Base-by-base conservation (phyloP, 257 asterid genomes). In the Nicotiana benthamiana region DNA sequence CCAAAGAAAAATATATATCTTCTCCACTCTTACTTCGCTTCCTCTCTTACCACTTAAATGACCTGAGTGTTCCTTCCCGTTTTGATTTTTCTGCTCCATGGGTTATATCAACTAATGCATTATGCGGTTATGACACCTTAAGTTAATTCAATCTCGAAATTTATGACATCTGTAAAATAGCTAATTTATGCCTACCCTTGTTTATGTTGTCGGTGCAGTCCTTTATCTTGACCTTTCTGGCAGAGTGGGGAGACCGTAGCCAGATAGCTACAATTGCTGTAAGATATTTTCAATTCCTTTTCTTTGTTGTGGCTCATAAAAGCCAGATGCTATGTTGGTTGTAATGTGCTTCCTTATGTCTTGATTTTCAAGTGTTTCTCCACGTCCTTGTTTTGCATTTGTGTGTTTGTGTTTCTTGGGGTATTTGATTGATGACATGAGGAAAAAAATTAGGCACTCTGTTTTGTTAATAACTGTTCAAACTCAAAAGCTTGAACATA, bases 201-300 rank as follows among this genome's bases (percentile, higher is more conserved):
- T 65, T 66, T 48, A 46, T 57, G 51, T 64, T 84, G 53, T 59
- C 61, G 17, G 11, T 85, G 89, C 97, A 94, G 97, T 87, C 98
- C 52, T 94, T 92, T 78, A 91, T 94, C 63, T 88, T 94, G 92
- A 94, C 97, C 65, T 94, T 94, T 86, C 85, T 93, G 85, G 98
- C 98, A 9, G 98, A 94, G 82, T 94, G 98, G 98, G 98, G 98
- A 27, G 98, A 94, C 81, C 97, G 98, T 75, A 94, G 98, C 90
- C 98, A 94, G 91, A 93, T 93, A 70, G 98, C 98, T 79, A 94
- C 98, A 82, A 93, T 94, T 78, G 97, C 98, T 83, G 97, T 93
- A 89, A 93, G 95, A 70, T 68, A 59, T 82, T 80, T 66, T 70
- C 53, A 17, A 28, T 62, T 70, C 20, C 22, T 9, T 27, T 10